Base-by-base conservation (phyloP, 768 basidiomycete genomes). In the Mycena vitilis region DNA sequence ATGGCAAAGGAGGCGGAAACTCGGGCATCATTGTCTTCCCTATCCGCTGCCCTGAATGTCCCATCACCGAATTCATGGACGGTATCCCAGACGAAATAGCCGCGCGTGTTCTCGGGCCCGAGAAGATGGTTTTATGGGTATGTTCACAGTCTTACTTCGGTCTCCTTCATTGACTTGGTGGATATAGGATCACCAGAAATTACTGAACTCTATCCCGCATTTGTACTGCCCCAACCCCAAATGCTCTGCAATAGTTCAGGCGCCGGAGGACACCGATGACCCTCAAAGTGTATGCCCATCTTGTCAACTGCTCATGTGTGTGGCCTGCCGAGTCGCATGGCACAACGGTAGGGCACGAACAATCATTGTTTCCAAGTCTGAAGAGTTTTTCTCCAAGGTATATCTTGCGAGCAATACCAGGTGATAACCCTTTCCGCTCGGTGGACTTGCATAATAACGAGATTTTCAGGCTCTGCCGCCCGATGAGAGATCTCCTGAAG, bases 401-500 rank as follows among this genome's bases (percentile, higher is more conserved):
- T 77, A 42, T 73, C 72, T n/a, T 80, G 79, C 40, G 78, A 79
- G 60, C 73, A 79, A 42, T 80, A 76, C 65, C 78, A 79, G 68
- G 76, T 75, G 25, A 15, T 22, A 44, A 45, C 36, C 23, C 52
- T 9, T 4, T 38, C 4, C 6, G 22, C 13, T 18, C 25, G 44
- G 23, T 49, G 36, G 42, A n/a, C 11, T 71, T 36, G 15, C 20
- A 57, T 70, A 36, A 62, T 60, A 37, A 68, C 22, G 30, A 30
- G 9, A 16, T 51, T 37, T 42, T 8, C 54, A 82, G 79, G 79
- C 78, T 10, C 70, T 82, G 4, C 81, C 81, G 6, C 62, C 76
- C 2, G 80, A 81, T 44, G 81, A 82, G 56, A 72, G 81, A 25
- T 79, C 80, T 22, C 81, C 81, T 2, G 81, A 82, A 64, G 81